These are phyloP conservation scores for Phytophthora pseudosyringae DNA, from an alignment of 352 stramenopile species.

Conservation along the genomic window DNA sequence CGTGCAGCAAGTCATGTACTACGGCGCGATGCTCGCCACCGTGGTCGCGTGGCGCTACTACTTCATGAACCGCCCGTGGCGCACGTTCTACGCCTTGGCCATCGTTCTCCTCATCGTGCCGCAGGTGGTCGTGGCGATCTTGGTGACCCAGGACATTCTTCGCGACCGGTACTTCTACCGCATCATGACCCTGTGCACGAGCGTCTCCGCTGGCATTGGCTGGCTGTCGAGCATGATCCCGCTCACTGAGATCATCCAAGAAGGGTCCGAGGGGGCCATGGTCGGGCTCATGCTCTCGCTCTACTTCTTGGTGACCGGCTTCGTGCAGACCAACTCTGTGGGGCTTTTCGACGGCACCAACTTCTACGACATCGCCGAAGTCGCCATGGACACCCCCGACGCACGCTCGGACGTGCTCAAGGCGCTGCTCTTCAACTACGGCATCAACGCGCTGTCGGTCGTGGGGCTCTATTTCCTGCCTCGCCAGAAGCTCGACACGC, in stretches of 20 bases:
- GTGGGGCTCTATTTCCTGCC: constrained; percentile 50
- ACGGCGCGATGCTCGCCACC: constrained; percentile 27
- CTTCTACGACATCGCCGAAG: constrained; percentile 39
- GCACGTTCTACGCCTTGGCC: constrained; percentile 39
- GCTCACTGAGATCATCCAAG: constrained; percentile 60
- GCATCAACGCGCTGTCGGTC: constrained; percentile 46
- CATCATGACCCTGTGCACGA: constrained; percentile 13
- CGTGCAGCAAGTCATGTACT: constrained; percentile 24
- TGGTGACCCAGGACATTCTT: constrained; percentile 38
- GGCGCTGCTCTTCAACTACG: constrained; percentile 49
- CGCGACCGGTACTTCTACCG: constrained; percentile 42
- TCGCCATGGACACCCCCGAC: constrained; percentile 23
- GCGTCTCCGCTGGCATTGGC: constrained; percentile 14
- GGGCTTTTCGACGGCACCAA: constrained; percentile 45
- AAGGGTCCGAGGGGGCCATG: constrained; percentile 57
- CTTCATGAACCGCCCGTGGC: constrained; percentile 53
- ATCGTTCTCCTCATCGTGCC: constrained; percentile 38
- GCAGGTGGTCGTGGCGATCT: constrained; percentile 27
- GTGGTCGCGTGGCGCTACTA: constrained; percentile 41
- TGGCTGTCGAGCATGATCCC: constrained; percentile 45
- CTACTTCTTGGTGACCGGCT: constrained; percentile 45
- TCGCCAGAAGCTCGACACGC: constrained; percentile 62
- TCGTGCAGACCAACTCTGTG: constrained; percentile 45
- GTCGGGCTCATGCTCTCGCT: constrained; percentile 54
- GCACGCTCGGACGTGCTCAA: constrained; percentile 34